Conservation (phyloP, 768 basidiomycete genomes). For the Strobilomyces echinocephalus region DNA sequence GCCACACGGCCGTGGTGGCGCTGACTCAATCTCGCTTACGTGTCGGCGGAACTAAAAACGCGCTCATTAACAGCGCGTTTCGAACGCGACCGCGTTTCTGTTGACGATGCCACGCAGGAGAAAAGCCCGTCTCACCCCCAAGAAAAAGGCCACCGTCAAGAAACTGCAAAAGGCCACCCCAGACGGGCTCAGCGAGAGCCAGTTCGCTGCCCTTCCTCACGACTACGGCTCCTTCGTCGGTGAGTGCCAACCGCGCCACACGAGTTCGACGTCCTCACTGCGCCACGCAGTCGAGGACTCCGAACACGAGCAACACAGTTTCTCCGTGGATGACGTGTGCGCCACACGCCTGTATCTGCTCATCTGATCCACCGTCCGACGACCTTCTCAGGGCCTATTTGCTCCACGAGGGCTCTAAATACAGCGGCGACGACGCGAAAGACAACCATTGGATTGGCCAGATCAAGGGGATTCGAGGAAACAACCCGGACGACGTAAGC, state of each 20-base stretch:
- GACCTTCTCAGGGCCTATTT: constrained; percentile 33
- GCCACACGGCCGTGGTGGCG: no score
- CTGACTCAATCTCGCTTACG: constrained; percentile 12
- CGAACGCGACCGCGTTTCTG: constrained; percentile 15
- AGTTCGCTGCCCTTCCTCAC: constrained; percentile 10
- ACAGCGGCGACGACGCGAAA: constrained; percentile 16
- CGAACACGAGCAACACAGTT: constrained; percentile 18
- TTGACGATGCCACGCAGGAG: constrained; percentile 26
- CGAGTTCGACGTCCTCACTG: neutral
- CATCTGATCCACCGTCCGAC: neutral
- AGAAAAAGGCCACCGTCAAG: constrained; percentile 9
- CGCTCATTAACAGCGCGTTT: constrained; percentile 29
- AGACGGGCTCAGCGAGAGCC: constrained; percentile 2
- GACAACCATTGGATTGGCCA: constrained; percentile 50
- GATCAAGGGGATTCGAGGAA: constrained; percentile 42
- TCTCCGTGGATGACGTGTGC: constrained; percentile 34
- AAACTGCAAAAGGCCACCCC: neutral
- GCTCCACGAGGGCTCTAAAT: neutral
- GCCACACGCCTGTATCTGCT: neutral
- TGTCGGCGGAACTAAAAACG: constrained; percentile 12
- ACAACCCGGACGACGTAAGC: constrained; percentile 29
- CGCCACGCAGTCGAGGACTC: constrained; percentile 12
- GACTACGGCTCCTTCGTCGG: constrained; percentile 16
- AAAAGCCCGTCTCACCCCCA: constrained; percentile 10
- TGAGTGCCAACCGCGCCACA: constrained; percentile 5